Conservation (phyloP, 192 early-diverging fungal genomes). For the Coemansia asiatica region DNA sequence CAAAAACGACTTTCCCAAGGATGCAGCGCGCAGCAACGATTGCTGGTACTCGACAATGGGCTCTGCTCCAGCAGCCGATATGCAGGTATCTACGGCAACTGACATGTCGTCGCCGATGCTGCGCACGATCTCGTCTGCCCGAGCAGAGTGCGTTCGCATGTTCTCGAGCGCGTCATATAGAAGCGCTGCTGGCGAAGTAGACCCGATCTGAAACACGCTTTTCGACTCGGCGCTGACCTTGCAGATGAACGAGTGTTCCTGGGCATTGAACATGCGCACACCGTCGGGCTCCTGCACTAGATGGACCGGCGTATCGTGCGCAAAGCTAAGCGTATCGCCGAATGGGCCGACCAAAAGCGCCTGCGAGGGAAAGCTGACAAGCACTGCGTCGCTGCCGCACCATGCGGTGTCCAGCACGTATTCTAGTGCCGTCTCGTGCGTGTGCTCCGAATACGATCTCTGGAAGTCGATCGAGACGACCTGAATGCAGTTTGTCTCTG, state of each 20-base stretch:
- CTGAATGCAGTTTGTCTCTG: conserved; percentile 74
- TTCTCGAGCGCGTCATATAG: conserved; percentile 81
- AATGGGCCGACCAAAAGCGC: conserved; percentile 91
- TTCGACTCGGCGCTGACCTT: conserved; percentile 61
- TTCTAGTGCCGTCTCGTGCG: conserved; percentile 42
- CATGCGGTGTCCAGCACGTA: conserved; percentile 44
- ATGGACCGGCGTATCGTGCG: conserved; percentile 76
- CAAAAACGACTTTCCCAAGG: conserved; percentile 91
- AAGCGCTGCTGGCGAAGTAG: conserved; percentile 89
- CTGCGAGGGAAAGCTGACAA: conserved; percentile 79
- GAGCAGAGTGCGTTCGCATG: conserved; percentile 66
- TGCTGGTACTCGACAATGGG: conserved; percentile 76
- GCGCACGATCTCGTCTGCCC: conserved; percentile 94
- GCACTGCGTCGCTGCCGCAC: conserved; percentile 95
- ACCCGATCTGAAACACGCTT: conserved; percentile 90
- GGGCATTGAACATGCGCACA: conserved; percentile 81
- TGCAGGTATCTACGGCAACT: conserved; percentile 86
- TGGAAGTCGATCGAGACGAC: conserved; percentile 96
- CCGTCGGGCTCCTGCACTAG: conserved; percentile 91
- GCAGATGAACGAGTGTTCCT: conserved; percentile 82
- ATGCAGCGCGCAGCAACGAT: conserved; percentile 76
- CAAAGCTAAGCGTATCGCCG: conserved; percentile 65
- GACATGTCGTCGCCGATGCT: conserved; percentile 77
- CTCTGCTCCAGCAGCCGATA: conserved; percentile 91
- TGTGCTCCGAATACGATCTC: conserved; percentile 84